Conservation (phyloP, 305 asterid species). For the Solanum hybrid region DNA sequence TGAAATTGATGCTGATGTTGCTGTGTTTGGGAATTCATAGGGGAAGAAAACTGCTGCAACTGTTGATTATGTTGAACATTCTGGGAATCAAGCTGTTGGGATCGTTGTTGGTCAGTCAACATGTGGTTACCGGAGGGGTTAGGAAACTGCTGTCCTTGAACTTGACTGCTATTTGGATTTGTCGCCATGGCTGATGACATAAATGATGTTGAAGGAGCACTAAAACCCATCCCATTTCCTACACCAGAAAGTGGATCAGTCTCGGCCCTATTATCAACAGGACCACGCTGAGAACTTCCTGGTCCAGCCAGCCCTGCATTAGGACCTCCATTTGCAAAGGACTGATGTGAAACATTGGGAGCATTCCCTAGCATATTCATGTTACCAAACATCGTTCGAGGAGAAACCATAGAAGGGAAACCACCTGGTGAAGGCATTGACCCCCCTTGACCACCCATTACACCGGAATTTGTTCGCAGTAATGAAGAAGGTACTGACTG, state of each 20-base stretch:
- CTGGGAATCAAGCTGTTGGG: slow-evolving; percentile 53
- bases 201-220: slow-evolving; percentile 39
- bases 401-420: slow-evolving; percentile 48
- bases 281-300: too few species aligned
- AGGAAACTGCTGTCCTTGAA: slow-evolving; percentile 56
- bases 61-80: slow-evolving; percentile 63
- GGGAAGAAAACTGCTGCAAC: slow-evolving; percentile 48
- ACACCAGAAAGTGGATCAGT: slow-evolving; percentile 16
- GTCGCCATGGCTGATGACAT: slow-evolving; percentile 29
- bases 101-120: slow-evolving; percentile 53
- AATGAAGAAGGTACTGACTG: slow-evolving; percentile 53
- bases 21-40: slow-evolving; percentile 42
- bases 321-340: too few species aligned
- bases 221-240: slow-evolving; percentile 57
- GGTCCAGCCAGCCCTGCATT: too few species aligned
- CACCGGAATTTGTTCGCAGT: slow-evolving; percentile 65
- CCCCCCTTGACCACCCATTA: slow-evolving; percentile 70
- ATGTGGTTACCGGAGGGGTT: slow-evolving; percentile 47
- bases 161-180: slow-evolving; percentile 43
- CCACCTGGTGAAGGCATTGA: slow-evolving; percentile 66
- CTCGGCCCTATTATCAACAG: too few species aligned
- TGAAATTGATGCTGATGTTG: slow-evolving; percentile 63
- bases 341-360: slow-evolving; percentile 1
- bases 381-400: slow-evolving; percentile 54
- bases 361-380: slow-evolving; percentile 56